These are phyloP conservation scores for Petunia hybrid DNA, from an alignment of 305 asterid species.

Conservation along the genomic window DNA sequence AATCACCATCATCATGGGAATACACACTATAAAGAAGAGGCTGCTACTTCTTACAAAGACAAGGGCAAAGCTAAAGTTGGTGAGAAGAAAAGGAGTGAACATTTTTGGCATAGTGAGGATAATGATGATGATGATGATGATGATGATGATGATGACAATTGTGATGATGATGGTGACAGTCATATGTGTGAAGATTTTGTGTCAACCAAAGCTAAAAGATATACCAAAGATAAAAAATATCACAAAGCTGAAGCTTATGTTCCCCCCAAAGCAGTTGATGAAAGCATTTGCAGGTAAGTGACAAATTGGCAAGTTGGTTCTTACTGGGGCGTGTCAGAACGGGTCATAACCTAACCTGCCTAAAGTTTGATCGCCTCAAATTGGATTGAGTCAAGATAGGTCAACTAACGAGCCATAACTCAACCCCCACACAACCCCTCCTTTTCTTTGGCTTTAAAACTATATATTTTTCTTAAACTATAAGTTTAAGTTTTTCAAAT, in stretches of 20 bases:
- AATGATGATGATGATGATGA: slow-evolving; percentile 14
- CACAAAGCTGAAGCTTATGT: slow-evolving; percentile 29
- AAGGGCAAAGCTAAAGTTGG: slow-evolving; percentile 26
- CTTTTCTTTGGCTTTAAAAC: too few species aligned
- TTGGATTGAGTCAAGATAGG: background rate
- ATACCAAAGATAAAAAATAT: background rate
- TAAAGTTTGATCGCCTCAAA: background rate
- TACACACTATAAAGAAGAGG: background rate
- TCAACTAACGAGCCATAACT: background rate
- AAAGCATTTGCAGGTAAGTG: slow-evolving; percentile 24
- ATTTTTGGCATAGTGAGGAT: background rate
- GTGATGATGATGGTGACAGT: background rate
- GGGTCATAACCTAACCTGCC: background rate
- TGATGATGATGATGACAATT: background rate
- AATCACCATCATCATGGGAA: background rate
- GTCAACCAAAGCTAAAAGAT: background rate
- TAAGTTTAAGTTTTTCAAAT: too few species aligned
- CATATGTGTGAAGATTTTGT: slow-evolving; percentile 14
- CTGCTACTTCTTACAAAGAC: background rate
- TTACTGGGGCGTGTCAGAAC: background rate
- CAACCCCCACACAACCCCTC: background rate
- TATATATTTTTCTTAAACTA: too few species aligned
- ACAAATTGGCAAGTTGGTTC: background rate
- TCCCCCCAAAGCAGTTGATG: slow-evolving; percentile 13
- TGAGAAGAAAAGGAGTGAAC: slow-evolving; percentile 7